phyloP scores from a whole-genome alignment of 176 grass and related monocot species.

The Triticum turgidum region DNA sequence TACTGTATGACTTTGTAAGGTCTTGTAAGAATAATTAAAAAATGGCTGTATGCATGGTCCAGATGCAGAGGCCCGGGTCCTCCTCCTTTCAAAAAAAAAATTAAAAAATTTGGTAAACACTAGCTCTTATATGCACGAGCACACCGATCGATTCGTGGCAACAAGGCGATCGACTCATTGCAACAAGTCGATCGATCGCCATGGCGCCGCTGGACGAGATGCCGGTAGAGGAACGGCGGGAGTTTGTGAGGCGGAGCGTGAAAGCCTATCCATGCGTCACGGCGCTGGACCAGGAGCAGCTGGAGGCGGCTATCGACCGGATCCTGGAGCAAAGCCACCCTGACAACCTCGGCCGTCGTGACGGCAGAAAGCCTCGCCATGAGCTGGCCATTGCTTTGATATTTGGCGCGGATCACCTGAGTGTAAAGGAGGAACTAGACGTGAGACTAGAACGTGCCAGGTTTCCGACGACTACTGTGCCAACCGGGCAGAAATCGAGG shows the following conservation, averaged over 20 bases:
- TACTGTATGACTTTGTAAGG: too few relatives aligned
- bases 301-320: not conserved
- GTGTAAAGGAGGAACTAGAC: not conserved
- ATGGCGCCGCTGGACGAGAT: not conserved
- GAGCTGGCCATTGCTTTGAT: not conserved
- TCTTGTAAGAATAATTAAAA: too few relatives aligned
- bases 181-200: not conserved
- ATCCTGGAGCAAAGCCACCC: not conserved
- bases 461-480: not conserved
- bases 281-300: not conserved
- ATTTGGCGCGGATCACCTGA: not conserved
- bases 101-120: too few relatives aligned
- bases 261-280: not conserved
- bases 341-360: not conserved
- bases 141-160: not conserved
- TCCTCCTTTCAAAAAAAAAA: too few relatives aligned
- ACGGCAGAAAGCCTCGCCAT: not conserved
- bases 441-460: not conserved
- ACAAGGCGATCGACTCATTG: too few relatives aligned
- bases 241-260: not conserved
- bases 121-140: too few relatives aligned
- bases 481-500: not conserved
- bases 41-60: too few relatives aligned
- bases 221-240: not conserved
- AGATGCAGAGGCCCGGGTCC: too few relatives aligned